phyloP scores from a whole-genome alignment of 2,329 filamentous ascomycete genomes.

The Botrytis fabae region DNA sequence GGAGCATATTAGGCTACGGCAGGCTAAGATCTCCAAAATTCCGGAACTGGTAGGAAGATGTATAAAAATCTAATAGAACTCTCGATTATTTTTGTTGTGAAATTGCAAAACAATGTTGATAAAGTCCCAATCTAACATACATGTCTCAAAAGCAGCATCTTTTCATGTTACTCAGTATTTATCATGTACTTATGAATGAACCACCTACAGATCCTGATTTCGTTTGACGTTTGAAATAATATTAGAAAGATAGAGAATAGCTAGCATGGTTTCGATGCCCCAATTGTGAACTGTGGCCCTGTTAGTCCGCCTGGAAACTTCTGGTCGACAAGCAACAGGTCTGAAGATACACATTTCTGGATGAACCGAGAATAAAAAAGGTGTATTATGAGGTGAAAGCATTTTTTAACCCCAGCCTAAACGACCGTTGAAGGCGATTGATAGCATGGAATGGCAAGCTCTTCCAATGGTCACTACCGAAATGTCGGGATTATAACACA shows the following conservation, averaged over 20 bases:
- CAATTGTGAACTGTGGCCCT: neutral
- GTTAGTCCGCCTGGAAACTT: neutral
- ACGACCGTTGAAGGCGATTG: neutral
- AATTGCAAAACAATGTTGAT: neutral
- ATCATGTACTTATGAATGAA: neutral
- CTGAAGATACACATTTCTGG: neutral
- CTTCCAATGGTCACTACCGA: neutral
- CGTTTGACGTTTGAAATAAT: neutral
- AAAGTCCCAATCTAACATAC: neutral
- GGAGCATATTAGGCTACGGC: neutral
- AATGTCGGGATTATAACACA: neutral
- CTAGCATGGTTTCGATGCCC: neutral
- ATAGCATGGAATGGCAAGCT: neutral
- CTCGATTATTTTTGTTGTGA: neutral
- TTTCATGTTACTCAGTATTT: neutral
- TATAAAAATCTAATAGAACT: neutral
- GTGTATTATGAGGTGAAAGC: neutral
- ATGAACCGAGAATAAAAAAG: neutral
- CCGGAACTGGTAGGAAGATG: neutral
- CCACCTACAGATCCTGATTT: neutral
- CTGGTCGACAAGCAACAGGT: too few relatives aligned
- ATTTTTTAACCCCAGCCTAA: neutral
- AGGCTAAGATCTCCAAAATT: neutral
- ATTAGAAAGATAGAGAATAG: neutral
- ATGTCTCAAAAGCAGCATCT: neutral